Evolutionary conservation across 139 green algal genomes (phyloP).

Genomic region (Pleodorina starrii): DNA sequence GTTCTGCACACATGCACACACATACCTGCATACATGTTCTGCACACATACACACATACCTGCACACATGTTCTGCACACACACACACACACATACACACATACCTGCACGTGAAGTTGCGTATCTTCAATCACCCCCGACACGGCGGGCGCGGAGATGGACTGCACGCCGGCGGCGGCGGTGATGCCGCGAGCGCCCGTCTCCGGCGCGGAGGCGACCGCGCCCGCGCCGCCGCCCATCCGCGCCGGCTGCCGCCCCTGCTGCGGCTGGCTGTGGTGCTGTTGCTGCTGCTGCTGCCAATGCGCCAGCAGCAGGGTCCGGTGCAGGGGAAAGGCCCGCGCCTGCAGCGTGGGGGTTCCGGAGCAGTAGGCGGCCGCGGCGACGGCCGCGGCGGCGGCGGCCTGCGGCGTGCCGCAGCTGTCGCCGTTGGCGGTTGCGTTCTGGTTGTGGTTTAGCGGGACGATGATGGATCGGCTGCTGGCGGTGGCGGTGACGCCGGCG

Average conservation of each 20-base stretch:
- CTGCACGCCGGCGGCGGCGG: background rate
- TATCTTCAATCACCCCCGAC: slow-evolving; percentile 5
- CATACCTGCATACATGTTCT: too few species aligned
- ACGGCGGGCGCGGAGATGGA: background rate
- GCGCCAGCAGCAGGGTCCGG: background rate
- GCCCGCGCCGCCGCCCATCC: background rate
- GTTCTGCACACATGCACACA: too few species aligned
- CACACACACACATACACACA: too few species aligned
- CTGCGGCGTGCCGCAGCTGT: background rate
- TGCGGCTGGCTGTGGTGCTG: background rate
- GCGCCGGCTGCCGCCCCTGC: background rate
- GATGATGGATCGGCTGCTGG: slow-evolving; percentile 25
- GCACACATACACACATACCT: too few species aligned
- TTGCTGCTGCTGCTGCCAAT: background rate
- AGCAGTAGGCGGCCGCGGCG: background rate
- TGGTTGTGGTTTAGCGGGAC: background rate
- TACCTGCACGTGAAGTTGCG: background rate
- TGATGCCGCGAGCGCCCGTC: background rate
- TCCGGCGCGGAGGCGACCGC: background rate
- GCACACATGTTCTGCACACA: too few species aligned
- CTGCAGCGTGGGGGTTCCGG: background rate
- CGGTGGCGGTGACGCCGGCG: too few species aligned
- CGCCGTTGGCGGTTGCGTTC: background rate
- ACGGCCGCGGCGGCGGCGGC: too few species aligned
- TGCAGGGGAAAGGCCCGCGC: slow-evolving; percentile 11